Conservation (phyloP, 805 yeast genomes). For the Kuraishia molischiana region DNA sequence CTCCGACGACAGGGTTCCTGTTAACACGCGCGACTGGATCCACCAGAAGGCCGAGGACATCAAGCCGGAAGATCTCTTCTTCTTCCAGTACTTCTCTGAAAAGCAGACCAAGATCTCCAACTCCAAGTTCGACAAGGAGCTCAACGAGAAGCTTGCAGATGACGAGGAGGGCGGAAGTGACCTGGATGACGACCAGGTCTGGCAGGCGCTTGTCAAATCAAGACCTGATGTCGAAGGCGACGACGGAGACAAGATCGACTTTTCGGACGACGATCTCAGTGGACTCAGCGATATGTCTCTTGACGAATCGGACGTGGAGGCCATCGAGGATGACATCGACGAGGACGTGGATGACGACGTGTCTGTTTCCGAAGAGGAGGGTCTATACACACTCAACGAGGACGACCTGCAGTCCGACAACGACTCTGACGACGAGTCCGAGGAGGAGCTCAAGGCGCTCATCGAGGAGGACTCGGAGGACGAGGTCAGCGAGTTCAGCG, state of each 20-base stretch:
- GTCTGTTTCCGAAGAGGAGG: slow-evolving; percentile 26
- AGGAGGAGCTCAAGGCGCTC: slow-evolving; percentile 7
- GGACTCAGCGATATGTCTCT: slow-evolving; percentile 20
- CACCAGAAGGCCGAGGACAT: slow-evolving; percentile 51
- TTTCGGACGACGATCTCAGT: slow-evolving; percentile 27
- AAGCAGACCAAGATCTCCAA: slow-evolving; percentile 36
- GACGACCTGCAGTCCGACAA: slow-evolving; percentile 16
- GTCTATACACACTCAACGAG: slow-evolving; percentile 23
- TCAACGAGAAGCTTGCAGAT: slow-evolving; percentile 32
- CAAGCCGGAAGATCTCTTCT: slow-evolving; percentile 82
- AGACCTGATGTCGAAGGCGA: slow-evolving; percentile 49
- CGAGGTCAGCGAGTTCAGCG: slow-evolving; percentile 13
- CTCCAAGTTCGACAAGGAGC: slow-evolving; percentile 31
- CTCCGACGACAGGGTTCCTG: slow-evolving; percentile 46
- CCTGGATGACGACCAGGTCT: slow-evolving; percentile 42
- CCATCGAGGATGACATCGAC: slow-evolving; percentile 18
- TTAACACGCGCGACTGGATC: slow-evolving; percentile 80
- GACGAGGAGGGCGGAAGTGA: slow-evolving; percentile 32
- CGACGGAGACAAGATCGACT: slow-evolving; percentile 25
- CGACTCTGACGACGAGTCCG: slow-evolving; percentile 11
- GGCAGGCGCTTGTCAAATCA: slow-evolving; percentile 51
- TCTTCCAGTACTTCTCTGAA: slow-evolving; percentile 71
- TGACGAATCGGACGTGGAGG: slow-evolving; percentile 21
- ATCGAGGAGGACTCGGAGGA: slow-evolving; percentile 9
- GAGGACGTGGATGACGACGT: slow-evolving; percentile 24